Evolutionary conservation across 371 early-diverging fungal genomes (phyloP).

Genomic region (Blakeslea trispora): DNA sequence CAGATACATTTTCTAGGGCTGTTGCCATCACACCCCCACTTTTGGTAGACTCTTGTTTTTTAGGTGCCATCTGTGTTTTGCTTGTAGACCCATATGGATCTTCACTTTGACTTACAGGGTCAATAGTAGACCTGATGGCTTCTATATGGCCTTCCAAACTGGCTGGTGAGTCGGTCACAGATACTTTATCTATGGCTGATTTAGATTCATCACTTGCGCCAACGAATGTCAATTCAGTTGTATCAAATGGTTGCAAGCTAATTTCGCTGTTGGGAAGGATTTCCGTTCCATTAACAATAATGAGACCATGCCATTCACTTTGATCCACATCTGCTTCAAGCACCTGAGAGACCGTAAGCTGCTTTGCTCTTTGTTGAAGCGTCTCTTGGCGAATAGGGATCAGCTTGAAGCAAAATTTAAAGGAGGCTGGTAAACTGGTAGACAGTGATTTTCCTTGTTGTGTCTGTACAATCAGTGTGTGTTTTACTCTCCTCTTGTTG

Average conservation of each 20-base stretch:
- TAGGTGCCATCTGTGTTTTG: neutral
- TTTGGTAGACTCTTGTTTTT: conserved; percentile 3
- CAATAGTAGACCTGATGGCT: no score
- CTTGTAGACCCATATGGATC: neutral
- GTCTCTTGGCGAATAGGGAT: conserved; percentile 25
- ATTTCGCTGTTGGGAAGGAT: conserved; percentile 5
- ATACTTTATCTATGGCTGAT: no score
- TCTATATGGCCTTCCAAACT: no score
- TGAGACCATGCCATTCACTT: conserved; percentile 25
- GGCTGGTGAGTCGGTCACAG: no score
- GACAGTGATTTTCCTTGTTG: neutral
- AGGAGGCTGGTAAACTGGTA: neutral
- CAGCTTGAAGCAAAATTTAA: conserved; percentile 25
- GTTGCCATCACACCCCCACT: conserved; percentile 33
- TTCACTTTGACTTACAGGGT: no score
- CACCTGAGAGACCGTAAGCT: conserved; percentile 35
- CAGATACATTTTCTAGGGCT: conserved; percentile 36
- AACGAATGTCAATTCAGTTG: conserved; percentile 4
- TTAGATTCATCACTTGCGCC: neutral
- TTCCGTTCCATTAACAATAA: conserved; percentile 21
- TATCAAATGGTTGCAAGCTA: conserved; percentile 4
- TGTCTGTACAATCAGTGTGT: conserved; percentile 8
- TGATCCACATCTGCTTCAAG: conserved; percentile 33
- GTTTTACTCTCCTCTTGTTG: conserved; percentile 11
- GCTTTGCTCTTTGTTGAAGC: conserved; percentile 9